These are phyloP conservation scores for Amphicarpaea edgeworthii DNA, from an alignment of 306 rosid species.

Conservation along the genomic window DNA sequence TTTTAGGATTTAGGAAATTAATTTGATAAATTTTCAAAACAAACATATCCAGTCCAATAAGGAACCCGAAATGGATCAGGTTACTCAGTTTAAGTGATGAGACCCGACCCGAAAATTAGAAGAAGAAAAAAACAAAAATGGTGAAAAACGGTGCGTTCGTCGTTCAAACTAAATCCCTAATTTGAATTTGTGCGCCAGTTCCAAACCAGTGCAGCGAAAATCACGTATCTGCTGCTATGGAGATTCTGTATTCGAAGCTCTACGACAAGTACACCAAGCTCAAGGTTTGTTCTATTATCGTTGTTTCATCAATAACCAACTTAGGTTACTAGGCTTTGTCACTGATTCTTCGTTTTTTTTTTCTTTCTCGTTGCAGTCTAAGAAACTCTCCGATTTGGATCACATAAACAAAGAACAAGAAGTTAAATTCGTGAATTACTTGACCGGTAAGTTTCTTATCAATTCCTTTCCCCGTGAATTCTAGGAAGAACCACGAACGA, in stretches of 20 bases:
- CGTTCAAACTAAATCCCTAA: neutral
- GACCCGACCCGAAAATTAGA: too few species aligned
- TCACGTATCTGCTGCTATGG: conserved; percentile 50
- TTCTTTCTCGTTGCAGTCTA: conserved; percentile 55
- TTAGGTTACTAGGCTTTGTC: neutral
- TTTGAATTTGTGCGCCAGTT: neutral
- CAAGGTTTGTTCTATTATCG: conserved; percentile 56
- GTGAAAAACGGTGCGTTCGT: neutral
- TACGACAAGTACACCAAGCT: conserved; percentile 72
- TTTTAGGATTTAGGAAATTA: too few species aligned
- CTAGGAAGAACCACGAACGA: neutral
- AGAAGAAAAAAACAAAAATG: too few species aligned
- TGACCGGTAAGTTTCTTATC: conserved; percentile 64
- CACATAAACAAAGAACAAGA: conserved; percentile 71
- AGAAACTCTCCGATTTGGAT: conserved; percentile 66
- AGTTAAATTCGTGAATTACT: conserved; percentile 64
- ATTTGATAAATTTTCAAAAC: too few species aligned
- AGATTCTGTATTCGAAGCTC: conserved; percentile 82
- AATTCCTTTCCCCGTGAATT: neutral
- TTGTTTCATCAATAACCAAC: neutral
- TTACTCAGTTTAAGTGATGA: too few species aligned
- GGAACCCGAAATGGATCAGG: too few species aligned
- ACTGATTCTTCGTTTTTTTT: neutral
- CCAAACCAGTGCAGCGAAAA: neutral
- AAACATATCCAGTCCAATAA: too few species aligned